Evolutionary conservation across 768 basidiomycete species (phyloP).

Genomic region (Pulveroboletus frians): DNA sequence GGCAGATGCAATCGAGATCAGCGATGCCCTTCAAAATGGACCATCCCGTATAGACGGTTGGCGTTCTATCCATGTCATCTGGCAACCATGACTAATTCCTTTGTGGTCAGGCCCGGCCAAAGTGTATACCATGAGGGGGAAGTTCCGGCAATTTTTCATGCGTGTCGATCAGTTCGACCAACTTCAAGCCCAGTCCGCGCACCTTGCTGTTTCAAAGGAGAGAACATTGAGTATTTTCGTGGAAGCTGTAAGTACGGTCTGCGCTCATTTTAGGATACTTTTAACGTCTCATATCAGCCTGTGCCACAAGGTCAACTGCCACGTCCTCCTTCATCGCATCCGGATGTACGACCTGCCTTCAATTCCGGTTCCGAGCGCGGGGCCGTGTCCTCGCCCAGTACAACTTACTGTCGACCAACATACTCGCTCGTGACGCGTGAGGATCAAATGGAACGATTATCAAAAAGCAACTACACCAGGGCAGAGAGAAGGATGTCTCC

Average conservation of each 20-base stretch:
- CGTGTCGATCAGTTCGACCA: constrained; percentile 49
- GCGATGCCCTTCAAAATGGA: constrained; percentile 51
- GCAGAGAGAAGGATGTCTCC: constrained; percentile 10
- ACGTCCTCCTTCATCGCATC: constrained; percentile 12
- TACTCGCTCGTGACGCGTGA: constrained; percentile 23
- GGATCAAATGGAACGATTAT: constrained; percentile 24
- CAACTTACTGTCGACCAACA: background rate
- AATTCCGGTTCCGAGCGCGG: constrained; percentile 23
- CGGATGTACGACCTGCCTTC: constrained; percentile 5
- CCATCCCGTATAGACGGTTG: constrained; percentile 68
- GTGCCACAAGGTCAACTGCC: constrained; percentile 25
- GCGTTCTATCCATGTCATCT: background rate
- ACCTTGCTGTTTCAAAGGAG: constrained; percentile 50
- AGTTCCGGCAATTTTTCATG: constrained; percentile 65
- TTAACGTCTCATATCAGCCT: constrained; percentile 20
- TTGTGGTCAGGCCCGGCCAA: constrained; percentile 53
- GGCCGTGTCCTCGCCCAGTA: background rate
- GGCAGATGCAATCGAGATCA: constrained; percentile 65
- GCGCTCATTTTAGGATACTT: background rate
- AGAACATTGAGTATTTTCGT: constrained; percentile 55
- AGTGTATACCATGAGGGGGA: constrained; percentile 61
- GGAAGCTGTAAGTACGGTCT: constrained; percentile 44
- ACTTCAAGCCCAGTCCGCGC: constrained; percentile 49
- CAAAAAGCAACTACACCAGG: constrained; percentile 18
- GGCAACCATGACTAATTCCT: background rate